Evolutionary conservation across 2,329 filamentous ascomycete genomes (phyloP), one percentile per base, ranked within the genome.

Genomic region (Setomelanomma holmii): DNA sequence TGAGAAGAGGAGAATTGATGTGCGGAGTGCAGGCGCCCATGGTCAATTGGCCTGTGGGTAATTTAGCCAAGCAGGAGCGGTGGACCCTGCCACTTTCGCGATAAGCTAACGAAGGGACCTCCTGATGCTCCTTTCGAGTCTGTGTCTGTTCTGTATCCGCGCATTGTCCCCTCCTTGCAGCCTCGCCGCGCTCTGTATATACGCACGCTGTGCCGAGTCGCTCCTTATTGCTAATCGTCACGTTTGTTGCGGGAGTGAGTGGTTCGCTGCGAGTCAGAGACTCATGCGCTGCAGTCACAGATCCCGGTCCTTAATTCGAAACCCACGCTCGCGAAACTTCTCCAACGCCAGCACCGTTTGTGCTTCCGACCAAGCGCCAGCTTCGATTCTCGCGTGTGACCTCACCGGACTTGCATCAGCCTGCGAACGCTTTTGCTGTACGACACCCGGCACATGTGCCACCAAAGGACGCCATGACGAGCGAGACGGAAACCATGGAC

Each of bases 401-500:
- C 17, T 19, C 12, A 24, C 21, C 16, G 22, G n/a, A 42, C 40
- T 33, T 8, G 30, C 44, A 19, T 5, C 14, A 17, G 36, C 34
- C 44, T 22, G 17, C 17, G 5, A 6, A 7, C 16, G 34, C 45
- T 41, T 21, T 21, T 19, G 21, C 40, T 39, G 12, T 40, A 20
- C 48, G 43, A 39, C 34, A 40, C 43, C 48, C 55, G 52, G 55
- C 53, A 54, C 49, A 63, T 63, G 60, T 53, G 45, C 45, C 44
- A 27, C 38, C 43, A 21, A 63, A 57, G 45, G 48, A 47, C 56
- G 43, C 33, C 48, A 56, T 55, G 52, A 50, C 53, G 42, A 56
- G 61, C 55, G 47, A 41, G 43, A 53, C 44, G 39, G 44, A 51
- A 48, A 64, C 53, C 41, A 69, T 69, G 63, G 61, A 67, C 46